Conservation (phyloP, 2,329 filamentous ascomycete species). For the Diaporthe citri region DNA sequence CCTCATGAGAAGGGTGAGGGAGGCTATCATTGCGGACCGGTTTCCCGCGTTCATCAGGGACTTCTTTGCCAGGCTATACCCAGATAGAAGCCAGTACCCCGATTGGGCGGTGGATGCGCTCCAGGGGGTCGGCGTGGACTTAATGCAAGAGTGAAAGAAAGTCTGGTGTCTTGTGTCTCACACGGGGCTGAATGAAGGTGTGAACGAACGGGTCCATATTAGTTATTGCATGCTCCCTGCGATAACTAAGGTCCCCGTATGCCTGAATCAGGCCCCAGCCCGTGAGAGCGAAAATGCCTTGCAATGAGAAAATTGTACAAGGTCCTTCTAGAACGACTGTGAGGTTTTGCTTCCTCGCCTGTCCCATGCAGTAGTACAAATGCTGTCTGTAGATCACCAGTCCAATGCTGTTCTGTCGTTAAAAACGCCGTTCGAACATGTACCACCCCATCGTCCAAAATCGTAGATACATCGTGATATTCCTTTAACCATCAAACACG, state of each 20-base stretch:
- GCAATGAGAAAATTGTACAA: slow-evolving; percentile 3
- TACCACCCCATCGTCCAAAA: slow-evolving; percentile 10
- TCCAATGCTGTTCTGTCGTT: slow-evolving; percentile 26
- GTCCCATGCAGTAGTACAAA: slow-evolving; percentile 8
- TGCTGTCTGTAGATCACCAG: slow-evolving; percentile 17
- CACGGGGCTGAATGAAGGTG: too few species aligned
- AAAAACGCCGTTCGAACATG: slow-evolving; percentile 12
- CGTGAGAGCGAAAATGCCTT: slow-evolving; percentile 19
- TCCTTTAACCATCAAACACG: background rate
- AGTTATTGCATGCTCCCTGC: background rate
- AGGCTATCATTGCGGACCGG: slow-evolving; percentile 83
- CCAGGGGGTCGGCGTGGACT: slow-evolving; percentile 81
- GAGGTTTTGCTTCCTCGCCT: slow-evolving; percentile 9
- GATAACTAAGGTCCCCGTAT: background rate
- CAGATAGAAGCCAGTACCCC: slow-evolving; percentile 77
- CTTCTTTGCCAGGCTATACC: slow-evolving; percentile 84
- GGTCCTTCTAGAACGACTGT: slow-evolving; percentile 18
- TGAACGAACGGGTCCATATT: background rate
- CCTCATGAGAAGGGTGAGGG: slow-evolving; percentile 81
- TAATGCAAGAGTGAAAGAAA: slow-evolving; percentile 58
- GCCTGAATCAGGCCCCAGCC: background rate
- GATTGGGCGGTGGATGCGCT: slow-evolving; percentile 88
- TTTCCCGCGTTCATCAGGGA: slow-evolving; percentile 82
- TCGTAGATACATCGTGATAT: slow-evolving; percentile 13
- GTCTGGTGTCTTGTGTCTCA: background rate